These are phyloP conservation scores for Asparagopsis taxiformis DNA, from an alignment of 31 red algal genomes.

Conservation along the genomic window DNA sequence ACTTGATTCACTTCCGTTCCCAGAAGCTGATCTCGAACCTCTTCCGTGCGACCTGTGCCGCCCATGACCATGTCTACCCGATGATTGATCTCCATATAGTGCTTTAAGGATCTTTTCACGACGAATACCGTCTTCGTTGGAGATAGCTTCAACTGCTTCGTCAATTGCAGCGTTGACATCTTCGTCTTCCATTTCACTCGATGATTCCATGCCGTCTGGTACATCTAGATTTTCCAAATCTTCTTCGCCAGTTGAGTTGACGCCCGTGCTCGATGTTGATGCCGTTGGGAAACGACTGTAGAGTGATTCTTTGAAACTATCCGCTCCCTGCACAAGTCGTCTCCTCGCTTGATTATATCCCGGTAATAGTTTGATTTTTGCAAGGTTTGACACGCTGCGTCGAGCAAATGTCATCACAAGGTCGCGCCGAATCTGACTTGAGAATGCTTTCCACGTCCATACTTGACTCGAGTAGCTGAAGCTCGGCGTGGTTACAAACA, in stretches of 20 bases:
- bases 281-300: constrained; percentile 9
- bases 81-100: background rate
- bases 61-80: background rate
- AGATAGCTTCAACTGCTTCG: background rate
- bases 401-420: constrained; percentile 60
- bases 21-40: background rate
- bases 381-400: constrained; percentile 65
- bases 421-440: constrained; percentile 63
- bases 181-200: constrained; percentile 3
- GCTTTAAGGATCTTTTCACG: background rate
- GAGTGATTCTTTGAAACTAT: constrained; percentile 42
- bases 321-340: constrained; percentile 31
- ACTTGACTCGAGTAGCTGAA: constrained; percentile 80
- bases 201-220: background rate
- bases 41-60: background rate
- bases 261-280: too few relatives aligned
- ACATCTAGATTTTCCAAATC: background rate
- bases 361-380: constrained; percentile 68
- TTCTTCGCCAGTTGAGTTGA: too few relatives aligned
- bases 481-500: constrained; percentile 67
- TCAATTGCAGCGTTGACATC: constrained; percentile 4
- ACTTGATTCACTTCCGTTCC: background rate
- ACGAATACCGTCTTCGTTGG: background rate
- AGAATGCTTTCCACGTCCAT: constrained; percentile 88
- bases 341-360: constrained; percentile 39